These are phyloP conservation scores for Coemansia biformis DNA, from an alignment of 192 early-diverging fungal species.

Conservation along the genomic window DNA sequence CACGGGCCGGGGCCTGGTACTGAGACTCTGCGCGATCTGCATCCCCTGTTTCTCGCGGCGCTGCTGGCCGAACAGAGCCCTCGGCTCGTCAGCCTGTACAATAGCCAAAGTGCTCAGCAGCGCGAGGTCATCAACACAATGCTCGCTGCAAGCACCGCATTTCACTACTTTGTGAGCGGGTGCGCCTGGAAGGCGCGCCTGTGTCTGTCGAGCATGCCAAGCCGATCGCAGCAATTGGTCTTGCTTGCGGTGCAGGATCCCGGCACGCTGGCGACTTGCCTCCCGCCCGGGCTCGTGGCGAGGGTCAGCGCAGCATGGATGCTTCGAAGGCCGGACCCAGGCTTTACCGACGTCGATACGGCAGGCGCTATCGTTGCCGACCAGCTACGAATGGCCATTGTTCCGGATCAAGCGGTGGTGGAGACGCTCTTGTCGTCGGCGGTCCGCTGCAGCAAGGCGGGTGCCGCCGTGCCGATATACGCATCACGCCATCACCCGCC, in stretches of 20 bases:
- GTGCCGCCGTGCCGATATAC: slow-evolving; percentile 5
- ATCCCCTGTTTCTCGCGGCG: slow-evolving; percentile 7
- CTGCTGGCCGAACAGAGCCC: slow-evolving; percentile 15
- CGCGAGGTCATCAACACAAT: slow-evolving; percentile 6
- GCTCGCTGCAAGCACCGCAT: slow-evolving; percentile 5
- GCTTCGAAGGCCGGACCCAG: slow-evolving; percentile 14
- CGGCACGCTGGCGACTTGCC: no score
- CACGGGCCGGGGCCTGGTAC: not conserved
- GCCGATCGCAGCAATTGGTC: no score
- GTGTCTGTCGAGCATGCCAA: not conserved
- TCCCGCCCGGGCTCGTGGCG: not conserved
- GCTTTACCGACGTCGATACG: slow-evolving; percentile 4
- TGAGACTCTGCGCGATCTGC: no score
- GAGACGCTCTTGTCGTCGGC: slow-evolving; percentile 14
- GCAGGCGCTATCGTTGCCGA: slow-evolving; percentile 1
- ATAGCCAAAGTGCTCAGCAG: not conserved
- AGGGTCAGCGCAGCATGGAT: slow-evolving; percentile 17
- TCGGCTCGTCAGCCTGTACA: slow-evolving; percentile 9
- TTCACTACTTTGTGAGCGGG: slow-evolving; percentile 1
- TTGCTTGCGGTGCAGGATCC: no score
- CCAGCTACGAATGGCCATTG: slow-evolving; percentile 1
- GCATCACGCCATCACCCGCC: not conserved
- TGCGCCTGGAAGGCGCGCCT: no score
- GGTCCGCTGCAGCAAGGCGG: slow-evolving; percentile 1
- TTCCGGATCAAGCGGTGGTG: slow-evolving; percentile 8